A percentile compares a stretch with the other conserved stretches of the same genome.
phyloP scores from a whole-genome alignment of 805 yeast species.

The Pichia occidentalis region DNA sequence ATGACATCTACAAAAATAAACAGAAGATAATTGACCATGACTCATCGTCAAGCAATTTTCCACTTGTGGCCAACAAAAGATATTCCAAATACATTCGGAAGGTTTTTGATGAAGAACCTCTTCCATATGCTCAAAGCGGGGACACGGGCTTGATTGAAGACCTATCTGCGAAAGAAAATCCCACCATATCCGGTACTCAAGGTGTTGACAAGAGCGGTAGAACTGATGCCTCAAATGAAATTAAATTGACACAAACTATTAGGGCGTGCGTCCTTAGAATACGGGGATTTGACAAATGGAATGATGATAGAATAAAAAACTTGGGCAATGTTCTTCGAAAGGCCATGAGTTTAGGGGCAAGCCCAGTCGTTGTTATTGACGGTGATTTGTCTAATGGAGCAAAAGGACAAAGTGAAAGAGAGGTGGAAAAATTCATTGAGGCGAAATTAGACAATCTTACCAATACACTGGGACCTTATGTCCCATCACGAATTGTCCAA shows the following conservation, averaged over 20 bases:
- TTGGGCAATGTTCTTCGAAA: slow-evolving; percentile 11
- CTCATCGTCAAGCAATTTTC: background rate
- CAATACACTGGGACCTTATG: slow-evolving; percentile 1
- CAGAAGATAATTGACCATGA: slow-evolving; percentile 12
- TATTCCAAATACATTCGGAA: slow-evolving; percentile 30
- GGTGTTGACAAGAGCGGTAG: too few relatives aligned
- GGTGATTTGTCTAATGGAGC: slow-evolving; percentile 16
- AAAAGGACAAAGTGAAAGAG: slow-evolving; percentile 11
- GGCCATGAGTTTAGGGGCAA: slow-evolving; percentile 43
- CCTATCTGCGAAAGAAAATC: too few relatives aligned
- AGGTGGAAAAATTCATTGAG: slow-evolving; percentile 16
- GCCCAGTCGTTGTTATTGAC: slow-evolving; percentile 65
- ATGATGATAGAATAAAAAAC: background rate
- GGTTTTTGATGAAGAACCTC: slow-evolving; percentile 20
- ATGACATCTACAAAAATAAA: slow-evolving; percentile 26
- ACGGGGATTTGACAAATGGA: slow-evolving; percentile 30
- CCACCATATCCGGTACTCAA: too few relatives aligned
- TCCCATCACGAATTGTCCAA: slow-evolving; percentile 27
- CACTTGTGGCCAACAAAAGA: slow-evolving; percentile 22
- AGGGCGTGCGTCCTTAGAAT: slow-evolving; percentile 54
- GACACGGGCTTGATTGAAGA: too few relatives aligned
- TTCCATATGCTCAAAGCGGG: too few relatives aligned
- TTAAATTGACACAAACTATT: slow-evolving; percentile 33
- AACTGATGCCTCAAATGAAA: slow-evolving; percentile 17
- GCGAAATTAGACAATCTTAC: slow-evolving; percentile 12